Base-by-base conservation (phyloP, 768 basidiomycete species). In the Macrocybe gigantea region DNA sequence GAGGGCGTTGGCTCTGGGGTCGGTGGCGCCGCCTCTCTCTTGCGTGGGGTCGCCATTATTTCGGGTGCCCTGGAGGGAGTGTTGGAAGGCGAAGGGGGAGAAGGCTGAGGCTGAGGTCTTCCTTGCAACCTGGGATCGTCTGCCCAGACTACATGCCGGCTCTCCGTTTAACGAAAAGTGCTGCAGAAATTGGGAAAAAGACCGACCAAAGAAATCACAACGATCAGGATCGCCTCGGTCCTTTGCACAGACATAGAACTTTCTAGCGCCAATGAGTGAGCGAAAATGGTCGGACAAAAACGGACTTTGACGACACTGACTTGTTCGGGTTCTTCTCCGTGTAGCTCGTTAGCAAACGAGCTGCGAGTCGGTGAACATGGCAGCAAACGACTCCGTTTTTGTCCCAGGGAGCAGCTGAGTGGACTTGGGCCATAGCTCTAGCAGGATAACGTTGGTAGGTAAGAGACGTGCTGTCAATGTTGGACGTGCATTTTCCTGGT, bases 191-290 rank as follows among this genome's bases (percentile, higher is more conserved):
- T 15, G 11, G 22, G 29, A 33, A n/a, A 12, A 34, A 34, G 11
- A 51, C 62, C 22, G 52, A 75, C 75, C 56, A 33, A 63, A 77
- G 49, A 73, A 78, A 0, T 41, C 34, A 49, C 71, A 72, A 10
- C 51, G 56, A 8, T 56, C 51, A 6, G 57, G 51, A 33, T 61
- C 55, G 33, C 51, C 54, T 13, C 38, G 36, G 38, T 45, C n/a
- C 47, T 61, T 61, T 5, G 56, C 38, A 47, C 76, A 78, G n/a
- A 35, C 38, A 43, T 69, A 76, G 59, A 69, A 78, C 40, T 54
- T 2, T 45, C 63, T 51, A 64, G 6, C 13, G 13, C n/a, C 7
- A 4, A 41, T 41, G 37, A 38, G 41, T 33, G 33, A 22, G 22
- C 22, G 22, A 22, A 22, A 22, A 22, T 22, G 33, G 7, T 11